A percentile compares a stretch with the other conserved stretches of the same genome.
Conservation (phyloP, 768 basidiomycete genomes). For the Lanmaoa rubissima region DNA sequence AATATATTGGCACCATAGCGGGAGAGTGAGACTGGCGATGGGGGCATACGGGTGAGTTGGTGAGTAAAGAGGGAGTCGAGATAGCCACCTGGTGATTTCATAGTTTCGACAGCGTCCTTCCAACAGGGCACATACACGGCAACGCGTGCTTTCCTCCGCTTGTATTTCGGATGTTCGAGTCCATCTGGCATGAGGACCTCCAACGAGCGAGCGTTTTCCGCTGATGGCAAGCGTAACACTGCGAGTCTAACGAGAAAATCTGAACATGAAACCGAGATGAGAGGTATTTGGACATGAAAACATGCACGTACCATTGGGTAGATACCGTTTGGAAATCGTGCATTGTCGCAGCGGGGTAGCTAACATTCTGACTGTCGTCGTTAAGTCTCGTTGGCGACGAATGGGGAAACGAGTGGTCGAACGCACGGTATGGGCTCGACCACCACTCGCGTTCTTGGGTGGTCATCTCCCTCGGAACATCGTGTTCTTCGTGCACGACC, state of each 20-base stretch:
- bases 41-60: constrained; percentile 1
- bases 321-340: constrained; percentile 42
- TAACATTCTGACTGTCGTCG: constrained; percentile 64
- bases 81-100: constrained; percentile 37
- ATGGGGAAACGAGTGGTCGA: neutral
- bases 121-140: constrained; percentile 62
- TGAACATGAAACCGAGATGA: constrained; percentile 25
- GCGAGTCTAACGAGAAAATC: constrained; percentile 68
- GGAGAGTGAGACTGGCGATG: constrained; percentile 16
- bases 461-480: constrained; percentile 57
- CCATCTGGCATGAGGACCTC: constrained; percentile 52
- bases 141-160: constrained; percentile 41
- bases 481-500: constrained; percentile 25
- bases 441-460: constrained; percentile 61
- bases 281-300: neutral
- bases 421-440: constrained; percentile 74
- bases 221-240: constrained; percentile 42
- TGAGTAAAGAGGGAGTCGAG: neutral
- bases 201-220: constrained; percentile 27
- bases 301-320: constrained; percentile 54
- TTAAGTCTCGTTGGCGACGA: neutral
- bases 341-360: constrained; percentile 62
- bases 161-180: constrained; percentile 63
- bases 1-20: constrained; percentile 31
- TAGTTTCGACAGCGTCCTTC: constrained; percentile 43